These are phyloP conservation scores for Jaenimonas drosophilae DNA, from an alignment of 208 protist species.

Conservation along the genomic window DNA sequence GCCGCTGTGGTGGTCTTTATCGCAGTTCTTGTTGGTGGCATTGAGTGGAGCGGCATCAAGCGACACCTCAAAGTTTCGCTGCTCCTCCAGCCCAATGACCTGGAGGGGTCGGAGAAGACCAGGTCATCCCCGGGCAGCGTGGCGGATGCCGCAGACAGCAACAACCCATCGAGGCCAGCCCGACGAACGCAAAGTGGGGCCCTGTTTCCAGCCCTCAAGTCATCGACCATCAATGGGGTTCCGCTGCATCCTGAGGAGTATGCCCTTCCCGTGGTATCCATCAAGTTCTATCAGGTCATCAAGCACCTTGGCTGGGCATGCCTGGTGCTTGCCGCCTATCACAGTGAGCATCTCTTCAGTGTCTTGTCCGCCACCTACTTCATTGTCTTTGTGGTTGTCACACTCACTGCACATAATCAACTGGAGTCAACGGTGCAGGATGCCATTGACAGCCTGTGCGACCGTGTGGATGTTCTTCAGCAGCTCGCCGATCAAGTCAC, in stretches of 20 bases:
- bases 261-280: conserved; percentile 31
- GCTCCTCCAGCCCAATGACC: conserved; percentile 11
- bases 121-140: too few relatives aligned
- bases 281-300: conserved; percentile 26
- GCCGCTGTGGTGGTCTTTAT: conserved; percentile 30
- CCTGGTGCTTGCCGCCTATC: conserved; percentile 33
- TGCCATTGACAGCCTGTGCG: conserved; percentile 13
- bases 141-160: background rate
- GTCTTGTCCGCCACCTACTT: conserved; percentile 40
- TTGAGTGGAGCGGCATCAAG: conserved; percentile 76
- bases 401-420: conserved; percentile 36
- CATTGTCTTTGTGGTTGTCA: conserved; percentile 42
- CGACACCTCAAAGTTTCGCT: conserved; percentile 79
- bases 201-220: too few relatives aligned
- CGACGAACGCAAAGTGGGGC: too few relatives aligned
- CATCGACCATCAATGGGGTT: too few relatives aligned
- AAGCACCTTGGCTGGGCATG: conserved; percentile 43
- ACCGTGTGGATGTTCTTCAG: background rate
- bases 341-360: conserved; percentile 18
- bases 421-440: conserved; percentile 22
- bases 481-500: background rate
- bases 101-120: too few relatives aligned
- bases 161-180: background rate
- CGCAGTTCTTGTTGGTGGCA: conserved; percentile 31
- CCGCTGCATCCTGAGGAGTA: conserved; percentile 18